Evolutionary conservation across 2,329 filamentous ascomycete species (phyloP), one percentile per base, ranked within the genome.

Genomic region (Catunica adiposa): DNA sequence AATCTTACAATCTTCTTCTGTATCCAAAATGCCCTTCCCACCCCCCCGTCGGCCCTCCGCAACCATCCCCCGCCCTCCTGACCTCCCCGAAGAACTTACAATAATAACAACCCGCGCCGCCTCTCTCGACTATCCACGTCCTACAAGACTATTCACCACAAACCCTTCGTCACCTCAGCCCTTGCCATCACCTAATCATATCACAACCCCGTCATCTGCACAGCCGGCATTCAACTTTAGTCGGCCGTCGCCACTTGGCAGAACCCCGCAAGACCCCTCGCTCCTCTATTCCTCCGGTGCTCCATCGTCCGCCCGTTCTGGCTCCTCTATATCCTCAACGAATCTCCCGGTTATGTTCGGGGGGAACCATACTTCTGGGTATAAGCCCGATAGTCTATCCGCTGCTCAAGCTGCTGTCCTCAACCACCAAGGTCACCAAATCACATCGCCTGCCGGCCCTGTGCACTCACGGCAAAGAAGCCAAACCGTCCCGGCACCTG

Each of bases 401-500:
- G 40, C 29, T 5, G 29, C 29, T 5, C 29, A 34, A 34, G 29
- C 29, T 5, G 29, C 29, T 11, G 29, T 34, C 29, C 11, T 34
- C 29, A 34, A 11, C 11, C 29, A 34, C 29, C 29, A 34, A 34
- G 29, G n/a, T n/a, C n/a, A n/a, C n/a, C 29, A 34, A 34, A 34
- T 34, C 29, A 34, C 5, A 34, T 5, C 5, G 29, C 29, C 48
- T 22, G 15, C 29, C 26, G 67, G 67, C 25, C 50, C 50, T 17
- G 79, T 67, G 48, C 75, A 77, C 62, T 71, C 66, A 58, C 74
- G 86, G 20, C 84, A 87, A 65, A 78, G 85, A 54, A 89, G 84
- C 14, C 82, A 86, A 66, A 88, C 85, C 0, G 79, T 85, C 8
- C 58, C 58, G 14, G 55, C 55, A 7, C 53, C 7, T 81, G 55